phyloP scores from a whole-genome alignment of 2,329 filamentous ascomycete genomes.

The Claviceps sorghi region DNA sequence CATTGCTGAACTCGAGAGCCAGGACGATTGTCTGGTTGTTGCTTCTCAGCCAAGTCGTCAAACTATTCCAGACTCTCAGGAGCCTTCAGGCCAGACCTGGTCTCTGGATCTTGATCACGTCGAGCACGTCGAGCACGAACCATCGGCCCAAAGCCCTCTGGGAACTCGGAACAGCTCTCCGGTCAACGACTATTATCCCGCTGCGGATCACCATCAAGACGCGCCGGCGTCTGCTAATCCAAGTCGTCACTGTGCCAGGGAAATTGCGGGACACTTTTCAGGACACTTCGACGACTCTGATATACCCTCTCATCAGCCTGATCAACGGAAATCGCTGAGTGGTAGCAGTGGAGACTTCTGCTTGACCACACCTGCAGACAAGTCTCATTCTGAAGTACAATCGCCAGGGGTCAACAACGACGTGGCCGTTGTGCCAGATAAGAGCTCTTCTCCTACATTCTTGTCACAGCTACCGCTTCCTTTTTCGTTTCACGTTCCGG shows the following conservation, averaged over 20 bases:
- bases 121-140: not conserved
- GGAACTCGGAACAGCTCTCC: not conserved
- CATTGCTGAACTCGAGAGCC: slow-evolving; percentile 21
- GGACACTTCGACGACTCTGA: slow-evolving; percentile 1
- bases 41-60: slow-evolving; percentile 18
- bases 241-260: not conserved
- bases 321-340: slow-evolving; percentile 1
- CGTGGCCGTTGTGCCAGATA: not conserved
- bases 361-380: not conserved
- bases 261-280: not conserved
- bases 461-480: slow-evolving; percentile 6
- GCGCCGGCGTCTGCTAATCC: not conserved
- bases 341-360: not conserved
- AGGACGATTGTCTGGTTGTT: slow-evolving; percentile 18
- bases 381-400: not conserved
- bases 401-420: not conserved
- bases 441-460: slow-evolving; percentile 6
- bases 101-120: slow-evolving; percentile 4
- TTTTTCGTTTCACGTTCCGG: slow-evolving; percentile 1
- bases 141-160: not conserved
- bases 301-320: slow-evolving; percentile 15
- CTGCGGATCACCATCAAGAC: not conserved
- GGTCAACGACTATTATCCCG: not conserved
- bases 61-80: slow-evolving; percentile 32
- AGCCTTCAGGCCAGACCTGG: slow-evolving; percentile 15